Percentiles rank a stretch among this genome's conserved stretches.
These are phyloP conservation scores for Chaetomiaceae sp. DNA, from an alignment of 2,329 filamentous ascomycete genomes.

Conservation along the genomic window DNA sequence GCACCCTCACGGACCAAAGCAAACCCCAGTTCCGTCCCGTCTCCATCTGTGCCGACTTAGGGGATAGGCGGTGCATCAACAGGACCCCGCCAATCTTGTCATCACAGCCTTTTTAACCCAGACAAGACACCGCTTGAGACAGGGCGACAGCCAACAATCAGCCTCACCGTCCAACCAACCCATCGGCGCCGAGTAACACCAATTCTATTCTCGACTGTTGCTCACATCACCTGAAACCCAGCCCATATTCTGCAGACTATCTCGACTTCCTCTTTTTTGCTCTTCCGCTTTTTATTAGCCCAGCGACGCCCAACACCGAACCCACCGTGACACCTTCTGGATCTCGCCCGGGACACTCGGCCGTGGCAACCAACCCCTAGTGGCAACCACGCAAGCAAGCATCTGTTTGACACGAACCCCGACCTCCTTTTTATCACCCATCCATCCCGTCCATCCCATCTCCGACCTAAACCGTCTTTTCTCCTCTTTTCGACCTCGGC, in stretches of 20 bases:
- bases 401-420: neutral
- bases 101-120: slow-evolving; percentile 15
- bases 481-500: neutral
- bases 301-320: no score
- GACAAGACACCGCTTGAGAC: neutral
- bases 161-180: slow-evolving; percentile 6
- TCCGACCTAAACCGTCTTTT: neutral
- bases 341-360: slow-evolving; percentile 3
- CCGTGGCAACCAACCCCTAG: slow-evolving; percentile 1
- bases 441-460: no score
- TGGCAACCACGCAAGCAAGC: slow-evolving; percentile 3
- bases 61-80: no score
- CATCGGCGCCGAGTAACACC: neutral
- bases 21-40: no score
- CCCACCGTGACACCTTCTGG: neutral
- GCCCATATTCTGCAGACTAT: neutral
- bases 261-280: neutral
- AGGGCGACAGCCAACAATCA: slow-evolving; percentile 11
- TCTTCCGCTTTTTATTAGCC: no score
- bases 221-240: neutral
- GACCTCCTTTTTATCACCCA: neutral
- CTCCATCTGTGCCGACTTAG: no score
- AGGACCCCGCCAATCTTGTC: slow-evolving; percentile 14
- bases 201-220: neutral
- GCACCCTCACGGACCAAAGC: no score